phyloP scores from a whole-genome alignment of 805 yeast species.

The Kregervanrija fluxuum region DNA sequence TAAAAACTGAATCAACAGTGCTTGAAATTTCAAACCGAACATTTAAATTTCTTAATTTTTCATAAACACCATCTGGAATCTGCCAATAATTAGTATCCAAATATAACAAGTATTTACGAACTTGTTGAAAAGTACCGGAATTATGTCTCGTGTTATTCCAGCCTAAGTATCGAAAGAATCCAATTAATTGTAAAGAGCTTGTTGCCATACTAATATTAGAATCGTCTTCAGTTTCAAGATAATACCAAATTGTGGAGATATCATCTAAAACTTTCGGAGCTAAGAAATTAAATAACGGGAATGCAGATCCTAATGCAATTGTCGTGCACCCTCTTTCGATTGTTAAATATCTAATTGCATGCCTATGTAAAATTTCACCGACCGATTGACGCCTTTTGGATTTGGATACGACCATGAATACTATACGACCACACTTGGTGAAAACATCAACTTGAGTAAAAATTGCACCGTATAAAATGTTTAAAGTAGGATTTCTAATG shows the following conservation, averaged over 20 bases:
- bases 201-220: slow-evolving; percentile 5
- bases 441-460: slow-evolving; percentile 43
- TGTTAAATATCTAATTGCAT: slow-evolving; percentile 43
- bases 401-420: slow-evolving; percentile 44
- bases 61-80: slow-evolving; percentile 45
- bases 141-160: slow-evolving; percentile 29
- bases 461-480: slow-evolving; percentile 46
- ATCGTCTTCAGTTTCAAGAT: slow-evolving; percentile 7
- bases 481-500: slow-evolving; percentile 48
- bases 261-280: slow-evolving; percentile 7
- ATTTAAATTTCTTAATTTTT: slow-evolving; percentile 50
- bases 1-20: slow-evolving; percentile 27
- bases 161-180: slow-evolving; percentile 34
- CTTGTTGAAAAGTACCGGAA: slow-evolving; percentile 5
- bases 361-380: slow-evolving; percentile 45
- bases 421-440: slow-evolving; percentile 34
- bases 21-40: slow-evolving; percentile 41
- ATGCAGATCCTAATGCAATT: slow-evolving; percentile 36
- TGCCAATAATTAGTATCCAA: slow-evolving; percentile 40
- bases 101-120: slow-evolving; percentile 29
- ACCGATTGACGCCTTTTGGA: slow-evolving; percentile 47
- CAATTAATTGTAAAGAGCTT: slow-evolving; percentile 8
- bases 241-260: slow-evolving; percentile 9
- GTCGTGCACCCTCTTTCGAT: slow-evolving; percentile 35
- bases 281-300: slow-evolving; percentile 33